Base-by-base conservation (phyloP, 2,329 filamentous ascomycete genomes). In the Ascosphaera acerosa region DNA sequence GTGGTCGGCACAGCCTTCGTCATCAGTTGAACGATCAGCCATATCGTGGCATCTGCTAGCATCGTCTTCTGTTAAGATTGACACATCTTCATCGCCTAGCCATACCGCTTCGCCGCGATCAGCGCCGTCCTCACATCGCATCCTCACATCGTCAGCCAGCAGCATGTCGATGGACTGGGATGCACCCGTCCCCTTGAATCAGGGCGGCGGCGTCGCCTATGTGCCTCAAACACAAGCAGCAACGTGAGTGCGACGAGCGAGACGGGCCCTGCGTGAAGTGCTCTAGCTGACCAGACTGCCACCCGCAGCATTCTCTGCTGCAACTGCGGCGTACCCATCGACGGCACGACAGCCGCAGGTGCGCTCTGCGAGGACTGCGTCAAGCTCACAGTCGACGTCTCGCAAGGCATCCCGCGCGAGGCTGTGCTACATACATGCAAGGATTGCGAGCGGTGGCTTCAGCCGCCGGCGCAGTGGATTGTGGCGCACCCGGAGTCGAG, bases 301-400 rank as follows among this genome's bases (percentile, higher is more conserved):
- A 16, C 31, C 32, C 30, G 16, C 36, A 77, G 71, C n/a, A 91
- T 94, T 48, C 75, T 97, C 35, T 97, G 87, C 56, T 91, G 80
- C 60, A 91, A 94, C 62, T 97, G 87, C 53, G 87, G 84, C 47
- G 81, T 78, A 36, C 74, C 84, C 23, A 91, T 97, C 45, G 82
- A 92, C 53, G 87, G 87, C 52, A 91, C 81, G 12, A 69, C 70
- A 10, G 64, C 77, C 16, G 72, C 76, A 32, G 81, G 81, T 37
- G 82, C 87, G 25, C 71, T 92, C 34, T 97, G 87, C 58, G 80
- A 80, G 52, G 84, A 94, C 60, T 94, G 87, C 53, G 70, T 94
- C 49, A 91, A 90, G 52, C 67, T 89, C 42, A 89, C 81, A 30
- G 69, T 89, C 54, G 87, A 97, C 54, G 84, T 92, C 42, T 89